Evolutionary conservation across 2,329 filamentous ascomycete genomes (phyloP), one percentile per base, ranked within the genome.

Genomic region (Colletotrichum limetticola): DNA sequence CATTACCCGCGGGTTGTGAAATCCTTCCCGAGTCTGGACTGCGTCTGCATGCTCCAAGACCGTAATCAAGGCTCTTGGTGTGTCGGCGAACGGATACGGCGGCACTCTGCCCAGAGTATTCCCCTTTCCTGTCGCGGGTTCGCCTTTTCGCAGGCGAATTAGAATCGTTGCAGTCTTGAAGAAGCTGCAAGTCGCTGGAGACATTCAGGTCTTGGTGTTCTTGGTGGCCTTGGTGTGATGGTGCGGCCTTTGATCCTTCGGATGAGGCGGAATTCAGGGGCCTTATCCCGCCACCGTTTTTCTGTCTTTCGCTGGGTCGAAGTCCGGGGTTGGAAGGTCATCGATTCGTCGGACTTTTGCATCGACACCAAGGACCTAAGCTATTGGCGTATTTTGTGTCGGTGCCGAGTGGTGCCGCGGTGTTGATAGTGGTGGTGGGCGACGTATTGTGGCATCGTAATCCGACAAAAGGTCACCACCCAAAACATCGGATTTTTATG

Each of bases 41-140:
- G 60, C 61, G 42, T 37, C 68, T 24, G 32, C 30, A 7, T 9
- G 28, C 6, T 24, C 37, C 24, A 19, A n/a, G 35, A 66, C 24
- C 19, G n/a, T 26, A 26, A 30, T 24, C 35, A 28, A 22, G 26
- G 14, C 12, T 58, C 11, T 16, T 19, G 57, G 68, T 24, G 56
- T 28, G 49, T 22, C 28, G 9, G 1, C 28, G 35, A 59, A 53
- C 69, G 69, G 69, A 22, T 72, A 26, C 52, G 53, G 65, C 69
- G 69, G 69, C 69, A 69, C 65, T 46, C 28, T 63, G 69, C 58
- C 69, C 52, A 72, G 69, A 63, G 28, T 46, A 12, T 2, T 16
- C 30, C 30, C 57, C 24, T 66, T 66, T 56, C 35, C 24, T 55
- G 28, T 37, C 16, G 32, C 30, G 24, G 28, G 26, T 16, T 30